Evolutionary conservation across 441 rosid species (phyloP), one percentile per base, ranked within the genome.

Genomic region (Flueggea neowawraea): DNA sequence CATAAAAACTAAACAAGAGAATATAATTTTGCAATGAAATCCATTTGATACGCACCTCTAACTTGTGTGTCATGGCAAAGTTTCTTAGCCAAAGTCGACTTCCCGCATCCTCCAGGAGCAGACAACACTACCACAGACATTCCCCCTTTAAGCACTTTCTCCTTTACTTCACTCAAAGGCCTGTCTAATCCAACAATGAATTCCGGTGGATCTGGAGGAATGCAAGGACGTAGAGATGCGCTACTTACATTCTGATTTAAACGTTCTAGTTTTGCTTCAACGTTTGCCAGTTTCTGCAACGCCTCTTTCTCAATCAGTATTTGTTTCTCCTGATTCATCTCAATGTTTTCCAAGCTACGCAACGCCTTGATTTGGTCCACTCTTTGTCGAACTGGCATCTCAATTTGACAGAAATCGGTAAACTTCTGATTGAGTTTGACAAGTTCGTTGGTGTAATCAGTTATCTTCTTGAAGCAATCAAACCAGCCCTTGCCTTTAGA

Each of bases 91-190:
- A 85, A 66, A 0, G 83, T 85, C 45, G 92, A 85, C 62, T 89
- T 89, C 16, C 91, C 96, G 9, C 79, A 79, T 14, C 96, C 91
- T 16, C 78, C 76, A 11, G 81, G 76, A 69, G 84, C 93, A 63
- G 89, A 78, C 3, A 87, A 75, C 43, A 84, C 81, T 49, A 76
- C 73, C 57, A 62, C 62, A 12, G 70, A 68, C 0, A 31, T 63
- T 6, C 69, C 61, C 45, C 63, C 54, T 14, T 69, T 31, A 1
- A 89, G 72, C 71, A 89, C 66, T 45, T 47, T 71, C 74, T n/a
- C 63, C 70, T 75, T 87, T 57, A 91, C 7, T 55, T 76, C 83
- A 66, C 9, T 43, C 75, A 85, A 28, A 7, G 87, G 90, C 58
- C 58, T 62, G 60, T 82, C 82, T 14, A 84, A 54, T 48, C 97